Evolutionary conservation across 257 asterid genomes (phyloP), one percentile per base, ranked within the genome.

Genomic region (Penstemon davidsonii): DNA sequence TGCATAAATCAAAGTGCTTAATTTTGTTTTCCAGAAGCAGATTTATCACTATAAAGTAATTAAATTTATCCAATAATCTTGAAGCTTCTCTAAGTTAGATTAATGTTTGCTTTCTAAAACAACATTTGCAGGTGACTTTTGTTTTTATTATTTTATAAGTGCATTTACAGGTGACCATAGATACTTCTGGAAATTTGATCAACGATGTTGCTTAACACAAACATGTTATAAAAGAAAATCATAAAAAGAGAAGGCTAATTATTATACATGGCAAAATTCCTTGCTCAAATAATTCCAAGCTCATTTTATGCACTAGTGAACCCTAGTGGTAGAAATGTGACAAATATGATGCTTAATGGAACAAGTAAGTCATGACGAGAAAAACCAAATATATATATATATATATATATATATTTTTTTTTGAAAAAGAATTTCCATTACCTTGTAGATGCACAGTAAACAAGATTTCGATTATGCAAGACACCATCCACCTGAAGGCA

Each of bases 401-500:
- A 61, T 33, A 25, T 39, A 41, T 42, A 55, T 38, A 6, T 36
- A 42, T 9, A 54, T 57, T 9, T 47, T 57, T 52, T 33, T 62
- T 53, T 52, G 44, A 65, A 51, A 53, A 4, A 43, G 40, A 18
- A 41, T 55, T 66, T 56, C 55, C 12, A 72, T 71, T 75, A 93
- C 99, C 99, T 93, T 54, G 99, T 93, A 66, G 99, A 90, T 72
- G 99, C 99, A 77, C 95, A 85, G 69, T 93, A 93, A 68, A 93
- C 97, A 70, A 93, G 97, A 79, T 93, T 93, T 51, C 92, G 85
- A 55, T 78, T 88, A 73, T 90, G 85, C 83, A 93, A 80, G 66
- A 93, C 99, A 72, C 99, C 99, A 70, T 93, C 97, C 83, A 93
- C 96, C 80, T 83, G 95, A 73, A 93, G 96, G 82, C 99, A 93